These are phyloP conservation scores for Suhomyces maxii DNA, from an alignment of 1,139 yeast species.

Conservation along the genomic window DNA sequence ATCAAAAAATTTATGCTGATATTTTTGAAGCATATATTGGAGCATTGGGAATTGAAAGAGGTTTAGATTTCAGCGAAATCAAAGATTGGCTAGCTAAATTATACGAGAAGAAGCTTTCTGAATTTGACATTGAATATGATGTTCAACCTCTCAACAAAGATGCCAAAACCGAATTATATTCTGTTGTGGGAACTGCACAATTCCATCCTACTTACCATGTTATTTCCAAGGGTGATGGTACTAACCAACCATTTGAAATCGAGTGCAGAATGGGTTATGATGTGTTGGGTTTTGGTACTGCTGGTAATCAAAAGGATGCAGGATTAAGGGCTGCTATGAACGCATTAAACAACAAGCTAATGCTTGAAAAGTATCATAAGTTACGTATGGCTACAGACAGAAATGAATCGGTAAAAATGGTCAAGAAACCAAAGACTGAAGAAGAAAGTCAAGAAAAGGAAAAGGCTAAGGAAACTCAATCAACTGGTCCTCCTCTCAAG, in stretches of 20 bases:
- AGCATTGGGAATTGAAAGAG: conserved; percentile 66
- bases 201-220: conserved; percentile 63
- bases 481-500: not conserved
- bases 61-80: conserved; percentile 47
- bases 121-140: conserved; percentile 28
- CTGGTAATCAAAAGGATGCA: conserved; percentile 63
- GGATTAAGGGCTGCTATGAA: conserved; percentile 71
- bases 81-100: conserved; percentile 61
- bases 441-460: conserved; percentile 5
- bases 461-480: not conserved
- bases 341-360: conserved; percentile 57
- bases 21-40: conserved; percentile 91
- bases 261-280: conserved; percentile 62
- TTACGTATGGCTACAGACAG: conserved; percentile 65
- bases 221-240: conserved; percentile 33
- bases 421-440: conserved; percentile 9
- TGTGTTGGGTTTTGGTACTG: conserved; percentile 59
- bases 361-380: conserved; percentile 65
- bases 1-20: conserved; percentile 68
- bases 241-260: conserved; percentile 53
- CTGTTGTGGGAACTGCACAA: conserved; percentile 75
- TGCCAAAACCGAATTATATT: conserved; percentile 79
- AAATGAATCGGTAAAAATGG: conserved; percentile 32
- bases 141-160: conserved; percentile 44
- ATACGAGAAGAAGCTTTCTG: conserved; percentile 34